Evolutionary conservation across 495 filamentous ascomycete genomes (phyloP), one percentile per base, ranked within the genome.

Genomic region (Penicillium cataractarum): DNA sequence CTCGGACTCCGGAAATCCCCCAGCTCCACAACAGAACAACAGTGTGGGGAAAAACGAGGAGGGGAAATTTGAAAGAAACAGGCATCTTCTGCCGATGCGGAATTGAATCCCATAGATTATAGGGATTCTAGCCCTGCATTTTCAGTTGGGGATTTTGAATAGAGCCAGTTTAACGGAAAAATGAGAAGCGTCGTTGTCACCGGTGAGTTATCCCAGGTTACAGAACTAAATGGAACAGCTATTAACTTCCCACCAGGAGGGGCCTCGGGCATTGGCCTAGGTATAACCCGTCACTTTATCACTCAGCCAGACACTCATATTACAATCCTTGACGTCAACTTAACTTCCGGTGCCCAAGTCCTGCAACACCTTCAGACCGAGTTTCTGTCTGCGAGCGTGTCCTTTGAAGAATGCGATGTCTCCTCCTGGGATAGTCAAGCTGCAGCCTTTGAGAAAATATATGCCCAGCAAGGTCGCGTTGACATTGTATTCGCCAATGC

Each of bases 401-500:
- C 64, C 13, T 86, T 84, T 66, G 69, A 77, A 31, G 53, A 67
- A 51, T 81, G 78, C 64, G 77, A 86, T 57, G 76, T 84, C 15
- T 72, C 80, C 0, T 78, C 73, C 0, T 86, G 82, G 82, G 72
- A 78, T 13, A 76, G 76, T 29, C 82, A 83, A 60, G 75, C 77
- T 0, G 66, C 66, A 0, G 80, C 69, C 0, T 86, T 86, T 58
- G 64, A 70, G 51, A 73, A 76, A 10, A 71, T 82, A 1, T 79
- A 72, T 52, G 63, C 70, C 5, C 60, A 74, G 32, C 72, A 56
- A 58, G 75, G 76, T 6, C 62, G 72, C 0, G 59, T 87, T 3
- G 82, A 87, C 54, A 57, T 84, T 13, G 83, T 85, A 3, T 78
- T 86, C 63, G 83, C 83, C 19, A 86, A 86, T 65, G 84, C 84